These are phyloP conservation scores for Trypanosomatidae sp. DNA, from an alignment of 208 protist species.

Conservation along the genomic window DNA sequence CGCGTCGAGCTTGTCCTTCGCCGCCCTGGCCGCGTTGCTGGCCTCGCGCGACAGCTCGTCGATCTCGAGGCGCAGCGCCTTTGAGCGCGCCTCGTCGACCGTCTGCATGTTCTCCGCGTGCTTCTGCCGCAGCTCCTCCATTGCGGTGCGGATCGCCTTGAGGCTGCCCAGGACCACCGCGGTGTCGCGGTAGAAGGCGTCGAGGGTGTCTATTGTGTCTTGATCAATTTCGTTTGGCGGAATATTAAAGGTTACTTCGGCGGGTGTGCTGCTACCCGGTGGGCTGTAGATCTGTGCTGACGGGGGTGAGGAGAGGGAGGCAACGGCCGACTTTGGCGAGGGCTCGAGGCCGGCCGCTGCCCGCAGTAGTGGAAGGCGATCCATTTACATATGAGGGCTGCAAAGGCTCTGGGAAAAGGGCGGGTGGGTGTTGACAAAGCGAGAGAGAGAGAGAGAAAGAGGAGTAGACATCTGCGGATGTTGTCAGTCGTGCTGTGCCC, in stretches of 20 bases:
- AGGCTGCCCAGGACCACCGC: slow-evolving; percentile 30
- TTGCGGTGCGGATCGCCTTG: slow-evolving; percentile 36
- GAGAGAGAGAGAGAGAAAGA: neutral
- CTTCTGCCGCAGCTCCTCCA: slow-evolving; percentile 48
- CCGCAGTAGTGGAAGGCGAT: slow-evolving; percentile 22
- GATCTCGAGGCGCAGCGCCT: slow-evolving; percentile 58
- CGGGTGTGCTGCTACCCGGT: neutral
- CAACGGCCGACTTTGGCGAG: neutral
- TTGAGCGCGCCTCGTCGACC: slow-evolving; percentile 57
- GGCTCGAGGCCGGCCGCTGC: slow-evolving; percentile 18
- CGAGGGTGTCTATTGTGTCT: slow-evolving; percentile 60
- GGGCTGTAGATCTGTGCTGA: slow-evolving; percentile 17
- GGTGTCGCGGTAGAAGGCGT: slow-evolving; percentile 71
- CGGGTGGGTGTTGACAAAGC: neutral
- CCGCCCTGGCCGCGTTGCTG: slow-evolving; percentile 33
- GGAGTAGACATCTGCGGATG: neutral
- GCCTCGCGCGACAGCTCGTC: slow-evolving; percentile 55
- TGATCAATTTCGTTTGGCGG: slow-evolving; percentile 48
- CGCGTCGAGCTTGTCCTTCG: slow-evolving; percentile 44
- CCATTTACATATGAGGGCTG: slow-evolving; percentile 18
- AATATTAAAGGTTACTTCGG: slow-evolving; percentile 29
- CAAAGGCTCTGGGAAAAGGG: neutral
- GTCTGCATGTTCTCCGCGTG: slow-evolving; percentile 78
- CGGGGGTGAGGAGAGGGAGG: neutral
- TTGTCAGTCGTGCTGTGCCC: neutral